phyloP scores from a whole-genome alignment of 2,329 filamentous ascomycete genomes.

The Ascochyta lentis region DNA sequence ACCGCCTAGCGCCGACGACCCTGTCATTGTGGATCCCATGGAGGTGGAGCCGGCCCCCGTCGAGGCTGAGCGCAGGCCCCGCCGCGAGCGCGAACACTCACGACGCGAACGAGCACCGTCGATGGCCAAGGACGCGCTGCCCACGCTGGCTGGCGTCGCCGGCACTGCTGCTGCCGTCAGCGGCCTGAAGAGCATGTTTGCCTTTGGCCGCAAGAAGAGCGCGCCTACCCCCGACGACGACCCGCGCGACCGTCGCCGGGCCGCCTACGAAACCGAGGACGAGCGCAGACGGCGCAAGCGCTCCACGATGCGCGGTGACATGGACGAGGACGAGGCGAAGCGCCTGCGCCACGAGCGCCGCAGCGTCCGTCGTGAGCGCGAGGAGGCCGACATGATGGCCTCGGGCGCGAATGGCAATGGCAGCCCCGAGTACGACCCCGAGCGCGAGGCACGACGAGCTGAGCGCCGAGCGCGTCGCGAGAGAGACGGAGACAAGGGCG shows the following conservation, averaged over 20 bases:
- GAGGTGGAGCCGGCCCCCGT: conserved; percentile 56
- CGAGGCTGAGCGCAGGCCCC: conserved; percentile 46
- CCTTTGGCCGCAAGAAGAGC: conserved; percentile 48
- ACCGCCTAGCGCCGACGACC: conserved; percentile 52
- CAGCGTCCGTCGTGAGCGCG: conserved; percentile 40
- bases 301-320: conserved; percentile 42
- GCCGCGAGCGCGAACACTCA: conserved; percentile 46
- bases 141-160: conserved; percentile 38
- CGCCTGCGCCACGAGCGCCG: conserved; percentile 47
- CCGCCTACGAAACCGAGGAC: conserved; percentile 46
- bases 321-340: conserved; percentile 48
- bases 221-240: conserved; percentile 35
- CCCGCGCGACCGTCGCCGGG: conserved; percentile 41
- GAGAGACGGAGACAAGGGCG: conserved; percentile 45
- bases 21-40: conserved; percentile 50
- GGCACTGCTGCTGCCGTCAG: conserved; percentile 53
- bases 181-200: conserved; percentile 63
- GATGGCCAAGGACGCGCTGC: conserved; percentile 62
- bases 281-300: conserved; percentile 48
- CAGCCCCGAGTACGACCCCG: conserved; percentile 42
- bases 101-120: conserved; percentile 65
- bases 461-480: conserved; percentile 41
- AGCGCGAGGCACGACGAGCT: conserved; percentile 48
- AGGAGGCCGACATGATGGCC: conserved; percentile 35
- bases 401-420: conserved; percentile 37